A percentile compares a stretch with the other conserved stretches of the same genome.
Evolutionary conservation across 495 filamentous ascomycete species (phyloP).

Genomic region (Penicillium mononematosum): DNA sequence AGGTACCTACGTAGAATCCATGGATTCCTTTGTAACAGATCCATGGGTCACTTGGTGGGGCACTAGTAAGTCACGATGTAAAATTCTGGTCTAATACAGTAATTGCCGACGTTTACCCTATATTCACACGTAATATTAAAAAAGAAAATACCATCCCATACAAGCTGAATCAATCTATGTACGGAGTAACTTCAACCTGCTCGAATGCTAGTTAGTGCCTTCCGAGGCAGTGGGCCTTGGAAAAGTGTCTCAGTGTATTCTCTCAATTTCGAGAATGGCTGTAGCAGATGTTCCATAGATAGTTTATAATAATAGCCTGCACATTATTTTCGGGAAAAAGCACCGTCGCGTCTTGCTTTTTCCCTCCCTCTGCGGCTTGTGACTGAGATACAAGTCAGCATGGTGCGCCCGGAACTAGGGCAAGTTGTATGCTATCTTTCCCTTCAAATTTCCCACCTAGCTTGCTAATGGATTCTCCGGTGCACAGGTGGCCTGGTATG

Average conservation of each 20-base stretch:
- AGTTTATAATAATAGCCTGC: no score
- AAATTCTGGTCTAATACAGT: no score
- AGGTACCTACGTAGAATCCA: no score
- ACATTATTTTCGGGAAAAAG: no score
- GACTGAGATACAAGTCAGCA: neutral
- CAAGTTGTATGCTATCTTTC: slow-evolving; percentile 1
- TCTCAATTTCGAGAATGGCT: neutral
- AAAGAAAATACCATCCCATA: no score
- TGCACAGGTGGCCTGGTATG: slow-evolving; percentile 25
- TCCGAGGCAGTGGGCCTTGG: neutral
- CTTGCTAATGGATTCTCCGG: neutral
- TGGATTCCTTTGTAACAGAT: no score
- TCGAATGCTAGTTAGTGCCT: neutral
- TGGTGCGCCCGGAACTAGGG: neutral
- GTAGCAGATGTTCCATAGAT: no score
- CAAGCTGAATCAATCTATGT: neutral
- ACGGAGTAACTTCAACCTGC: no score
- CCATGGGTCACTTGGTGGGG: no score
- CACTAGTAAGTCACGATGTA: no score
- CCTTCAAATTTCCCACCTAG: neutral
- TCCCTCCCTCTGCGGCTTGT: neutral
- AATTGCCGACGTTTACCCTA: no score
- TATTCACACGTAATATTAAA: no score
- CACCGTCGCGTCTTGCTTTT: neutral
- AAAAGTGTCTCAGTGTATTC: neutral